Conservation (phyloP, 306 rosid genomes). For the Cucurbita ficifolia region DNA sequence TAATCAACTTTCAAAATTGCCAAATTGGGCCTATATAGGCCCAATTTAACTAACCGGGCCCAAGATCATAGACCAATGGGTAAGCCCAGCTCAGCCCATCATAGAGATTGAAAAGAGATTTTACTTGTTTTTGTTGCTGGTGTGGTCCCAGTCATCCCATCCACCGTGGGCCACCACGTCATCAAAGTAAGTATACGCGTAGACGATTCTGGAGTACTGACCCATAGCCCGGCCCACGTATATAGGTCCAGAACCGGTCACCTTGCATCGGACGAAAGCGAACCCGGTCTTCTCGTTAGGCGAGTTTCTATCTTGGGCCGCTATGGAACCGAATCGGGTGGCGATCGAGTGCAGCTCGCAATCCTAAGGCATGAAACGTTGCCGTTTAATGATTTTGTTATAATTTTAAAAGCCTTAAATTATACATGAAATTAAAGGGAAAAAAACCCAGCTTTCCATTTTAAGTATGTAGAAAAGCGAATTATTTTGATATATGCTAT, state of each 20-base stretch:
- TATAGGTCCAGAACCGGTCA: constrained; percentile 57
- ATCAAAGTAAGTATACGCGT: constrained; percentile 55
- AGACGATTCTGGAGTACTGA: constrained; percentile 53
- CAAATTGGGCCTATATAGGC: too few relatives aligned
- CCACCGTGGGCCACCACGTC: constrained; percentile 57
- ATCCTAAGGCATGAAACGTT: constrained; percentile 20
- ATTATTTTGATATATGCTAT: neutral
- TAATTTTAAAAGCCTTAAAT: too few relatives aligned
- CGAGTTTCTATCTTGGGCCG: constrained; percentile 53
- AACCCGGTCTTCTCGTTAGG: constrained; percentile 60
- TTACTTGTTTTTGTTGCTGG: constrained; percentile 38
- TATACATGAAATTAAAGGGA: too few relatives aligned
- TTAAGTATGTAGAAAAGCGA: neutral
- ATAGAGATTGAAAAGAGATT: too few relatives aligned
- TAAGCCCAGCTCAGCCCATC: neutral
- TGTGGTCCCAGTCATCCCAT: constrained; percentile 75
- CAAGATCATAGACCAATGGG: neutral
- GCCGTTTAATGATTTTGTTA: neutral
- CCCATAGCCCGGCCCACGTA: constrained; percentile 90
- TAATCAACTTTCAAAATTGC: too few relatives aligned
- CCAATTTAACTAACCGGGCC: neutral
- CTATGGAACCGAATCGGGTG: constrained; percentile 65
- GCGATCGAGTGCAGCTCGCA: constrained; percentile 71
- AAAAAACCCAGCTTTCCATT: neutral
- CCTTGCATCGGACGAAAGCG: constrained; percentile 54